Percentiles rank a stretch among this genome's conserved stretches.
These are phyloP conservation scores for Oryza punctata DNA, from an alignment of 176 grass and related monocot species.

Conservation along the genomic window DNA sequence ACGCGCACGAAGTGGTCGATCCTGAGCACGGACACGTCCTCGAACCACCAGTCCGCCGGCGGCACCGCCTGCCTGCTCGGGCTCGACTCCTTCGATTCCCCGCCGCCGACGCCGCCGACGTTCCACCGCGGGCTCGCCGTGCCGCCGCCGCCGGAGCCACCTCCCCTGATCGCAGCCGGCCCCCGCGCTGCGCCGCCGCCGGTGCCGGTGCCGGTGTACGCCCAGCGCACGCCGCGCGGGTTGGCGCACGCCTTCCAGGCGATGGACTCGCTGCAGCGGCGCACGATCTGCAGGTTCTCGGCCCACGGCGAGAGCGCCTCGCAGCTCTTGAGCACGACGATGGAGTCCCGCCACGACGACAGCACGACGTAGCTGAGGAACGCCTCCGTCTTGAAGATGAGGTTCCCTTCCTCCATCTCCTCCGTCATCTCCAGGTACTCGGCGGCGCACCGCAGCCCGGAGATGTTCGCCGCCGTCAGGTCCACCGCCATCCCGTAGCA, in stretches of 20 bases:
- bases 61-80: constrained; percentile 68
- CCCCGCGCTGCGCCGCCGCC: not conserved
- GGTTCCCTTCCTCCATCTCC: constrained; percentile 96
- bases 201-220: constrained; percentile 58
- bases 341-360: constrained; percentile 93
- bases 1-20: constrained; percentile 95
- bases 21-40: constrained; percentile 84
- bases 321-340: constrained; percentile 91
- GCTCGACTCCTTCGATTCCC: constrained; percentile 83
- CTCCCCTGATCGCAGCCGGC: not conserved
- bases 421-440: constrained; percentile 99
- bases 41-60: constrained; percentile 93
- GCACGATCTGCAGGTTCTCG: constrained; percentile 98
- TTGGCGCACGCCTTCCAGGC: constrained; percentile 98
- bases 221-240: constrained; percentile 82
- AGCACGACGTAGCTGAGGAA: constrained; percentile 98
- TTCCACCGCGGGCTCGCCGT: constrained; percentile 74
- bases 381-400: constrained; percentile 98
- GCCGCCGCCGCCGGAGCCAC: not conserved
- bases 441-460: constrained; percentile 81
- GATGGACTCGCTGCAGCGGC: constrained; percentile 95
- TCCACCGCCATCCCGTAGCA: constrained; percentile 97
- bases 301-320: constrained; percentile 89
- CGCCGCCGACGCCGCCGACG: not conserved
- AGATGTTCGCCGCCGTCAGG: constrained; percentile 87